These are phyloP conservation scores for Globisporangium barbulae DNA, from an alignment of 352 stramenopile species.

Conservation along the genomic window DNA sequence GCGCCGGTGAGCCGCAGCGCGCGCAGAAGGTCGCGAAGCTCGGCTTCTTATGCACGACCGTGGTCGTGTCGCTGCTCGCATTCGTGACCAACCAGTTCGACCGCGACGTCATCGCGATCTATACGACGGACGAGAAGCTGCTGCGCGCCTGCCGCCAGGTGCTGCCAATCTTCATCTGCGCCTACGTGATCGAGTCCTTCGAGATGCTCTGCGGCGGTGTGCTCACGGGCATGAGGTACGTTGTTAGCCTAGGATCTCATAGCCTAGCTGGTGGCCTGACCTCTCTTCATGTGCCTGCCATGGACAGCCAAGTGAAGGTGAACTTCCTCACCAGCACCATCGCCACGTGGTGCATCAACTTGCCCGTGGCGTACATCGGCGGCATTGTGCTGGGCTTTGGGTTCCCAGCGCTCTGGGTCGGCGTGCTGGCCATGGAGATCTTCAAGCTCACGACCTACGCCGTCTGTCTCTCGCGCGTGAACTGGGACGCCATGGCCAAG, in stretches of 20 bases:
- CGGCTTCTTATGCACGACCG: constrained; percentile 50
- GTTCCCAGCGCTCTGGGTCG: constrained; percentile 61
- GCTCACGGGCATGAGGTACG: constrained; percentile 67
- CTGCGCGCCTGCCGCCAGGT: constrained; percentile 45
- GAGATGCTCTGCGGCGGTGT: constrained; percentile 56
- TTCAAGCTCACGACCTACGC: constrained; percentile 60
- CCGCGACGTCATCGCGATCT: constrained; percentile 46
- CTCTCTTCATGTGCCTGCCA: no score
- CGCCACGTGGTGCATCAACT: constrained; percentile 64
- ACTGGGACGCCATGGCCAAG: constrained; percentile 47
- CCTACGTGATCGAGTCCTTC: constrained; percentile 59
- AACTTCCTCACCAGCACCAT: constrained; percentile 62
- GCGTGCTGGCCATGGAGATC: constrained; percentile 59
- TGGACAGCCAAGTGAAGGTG: constrained; percentile 49
- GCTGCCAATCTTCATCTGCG: constrained; percentile 54
- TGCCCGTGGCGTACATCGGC: constrained; percentile 56
- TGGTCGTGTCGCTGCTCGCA: constrained; percentile 45
- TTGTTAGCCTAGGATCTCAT: no score
- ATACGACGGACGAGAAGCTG: constrained; percentile 53
- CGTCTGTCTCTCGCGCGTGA: constrained; percentile 34
- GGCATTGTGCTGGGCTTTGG: constrained; percentile 51
- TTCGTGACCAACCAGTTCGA: constrained; percentile 44
- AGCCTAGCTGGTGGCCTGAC: no score
- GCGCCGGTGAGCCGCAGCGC: constrained; percentile 42
- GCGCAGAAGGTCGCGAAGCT: constrained; percentile 51